These are phyloP conservation scores for Blastosporella zonata DNA, from an alignment of 1,284 basidiomycete genomes.

Conservation along the genomic window DNA sequence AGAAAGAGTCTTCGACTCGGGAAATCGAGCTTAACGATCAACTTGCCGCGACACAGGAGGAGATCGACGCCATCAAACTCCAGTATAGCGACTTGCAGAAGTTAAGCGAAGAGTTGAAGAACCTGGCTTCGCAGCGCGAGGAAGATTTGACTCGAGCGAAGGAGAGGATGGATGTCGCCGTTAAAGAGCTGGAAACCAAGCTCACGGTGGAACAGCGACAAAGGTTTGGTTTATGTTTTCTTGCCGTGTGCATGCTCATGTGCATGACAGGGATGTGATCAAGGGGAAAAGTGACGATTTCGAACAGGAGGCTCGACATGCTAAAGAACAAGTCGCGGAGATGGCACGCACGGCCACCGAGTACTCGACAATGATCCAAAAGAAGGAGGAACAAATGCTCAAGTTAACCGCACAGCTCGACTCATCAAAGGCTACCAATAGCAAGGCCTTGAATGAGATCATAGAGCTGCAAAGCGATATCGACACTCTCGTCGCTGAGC, in stretches of 20 bases:
- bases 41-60: conserved; percentile 56
- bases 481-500: conserved; percentile 65
- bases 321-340: conserved; percentile 81
- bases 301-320: conserved; percentile 66
- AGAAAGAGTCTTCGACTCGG: conserved; percentile 61
- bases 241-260: conserved; percentile 2
- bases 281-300: conserved; percentile 59
- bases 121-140: conserved; percentile 70
- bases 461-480: conserved; percentile 67
- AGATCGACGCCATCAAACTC: conserved; percentile 48
- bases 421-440: conserved; percentile 49
- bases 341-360: conserved; percentile 74
- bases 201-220: conserved; percentile 65
- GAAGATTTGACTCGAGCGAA: conserved; percentile 77
- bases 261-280: conserved; percentile 52
- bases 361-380: conserved; percentile 75
- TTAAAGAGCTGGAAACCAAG: conserved; percentile 74
- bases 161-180: conserved; percentile 69
- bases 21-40: conserved; percentile 60
- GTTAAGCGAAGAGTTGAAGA: conserved; percentile 71
- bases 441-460: conserved; percentile 55
- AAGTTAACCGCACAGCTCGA: conserved; percentile 60
- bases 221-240: conserved; percentile 46
- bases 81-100: conserved; percentile 64
- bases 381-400: conserved; percentile 74